Conservation (phyloP, 371 early-diverging fungal genomes). For the Syncephalis plumigaleata region DNA sequence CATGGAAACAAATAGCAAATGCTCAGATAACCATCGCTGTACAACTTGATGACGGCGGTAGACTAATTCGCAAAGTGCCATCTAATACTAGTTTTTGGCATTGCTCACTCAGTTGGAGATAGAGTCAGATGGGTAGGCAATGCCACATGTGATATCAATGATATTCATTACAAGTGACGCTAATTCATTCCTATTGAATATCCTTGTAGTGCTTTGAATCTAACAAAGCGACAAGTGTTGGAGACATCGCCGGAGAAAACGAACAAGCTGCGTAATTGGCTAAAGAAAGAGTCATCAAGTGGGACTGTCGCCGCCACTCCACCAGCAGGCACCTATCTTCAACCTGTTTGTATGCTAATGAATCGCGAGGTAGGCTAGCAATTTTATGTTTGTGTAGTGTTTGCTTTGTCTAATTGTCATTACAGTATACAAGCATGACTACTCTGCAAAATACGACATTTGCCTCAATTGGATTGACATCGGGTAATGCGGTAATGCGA, state of each 20-base stretch:
- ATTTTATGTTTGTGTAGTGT: background rate
- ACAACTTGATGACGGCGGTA: slow-evolving; percentile 6
- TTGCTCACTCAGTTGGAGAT: slow-evolving; percentile 5
- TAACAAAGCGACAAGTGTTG: slow-evolving; percentile 3
- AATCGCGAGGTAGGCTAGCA: slow-evolving; percentile 6
- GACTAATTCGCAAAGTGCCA: slow-evolving; percentile 2
- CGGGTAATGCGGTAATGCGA: slow-evolving; percentile 29
- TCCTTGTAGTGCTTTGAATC: slow-evolving; percentile 2
- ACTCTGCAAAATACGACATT: slow-evolving; percentile 24
- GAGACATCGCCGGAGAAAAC: background rate
- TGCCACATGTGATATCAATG: background rate
- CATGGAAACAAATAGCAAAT: background rate
- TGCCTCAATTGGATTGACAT: slow-evolving; percentile 21
- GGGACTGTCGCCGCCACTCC: background rate
- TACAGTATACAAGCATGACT: slow-evolving; percentile 22
- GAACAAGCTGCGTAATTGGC: background rate
- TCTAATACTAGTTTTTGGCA: slow-evolving; percentile 4
- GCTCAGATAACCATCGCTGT: slow-evolving; percentile 5
- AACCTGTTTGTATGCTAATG: slow-evolving; percentile 6
- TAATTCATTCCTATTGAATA: too few species aligned
- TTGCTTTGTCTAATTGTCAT: too few species aligned
- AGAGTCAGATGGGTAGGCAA: slow-evolving; percentile 1
- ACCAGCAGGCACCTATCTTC: background rate
- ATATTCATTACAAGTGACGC: too few species aligned
- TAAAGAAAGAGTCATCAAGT: background rate